Base-by-base conservation (phyloP, 2,329 filamentous ascomycete species). In the Pseudohalonectria lignicola region DNA sequence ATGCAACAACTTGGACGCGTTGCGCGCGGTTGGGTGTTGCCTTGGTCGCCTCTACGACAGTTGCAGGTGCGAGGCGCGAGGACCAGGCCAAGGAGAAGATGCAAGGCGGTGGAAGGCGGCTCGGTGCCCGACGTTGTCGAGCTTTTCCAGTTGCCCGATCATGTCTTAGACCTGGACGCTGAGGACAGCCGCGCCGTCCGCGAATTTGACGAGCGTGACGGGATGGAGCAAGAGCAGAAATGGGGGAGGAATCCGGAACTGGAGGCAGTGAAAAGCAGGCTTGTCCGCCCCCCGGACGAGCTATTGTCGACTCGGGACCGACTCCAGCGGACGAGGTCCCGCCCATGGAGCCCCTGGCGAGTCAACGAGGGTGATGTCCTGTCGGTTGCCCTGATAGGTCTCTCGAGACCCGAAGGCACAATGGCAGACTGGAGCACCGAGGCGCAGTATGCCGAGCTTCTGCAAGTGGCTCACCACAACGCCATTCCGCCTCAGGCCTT, bases 121-220 rank as follows among this genome's bases (percentile, higher is more conserved):
- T n/a, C n/a, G n/a, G n/a, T n/a, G n/a, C n/a, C n/a, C n/a, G n/a
- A n/a, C n/a, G n/a, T n/a, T n/a, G n/a, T n/a, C n/a, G 23, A 26
- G 23, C 31, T 19, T 19, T 34, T 34, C 17, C 8, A 19, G 31
- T 19, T 34, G 1, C 18, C 31, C 9, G 10, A 12, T 19, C 17
- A 6, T 13, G 49, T 74, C 3, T 57, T 76, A 29, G 68, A 76
- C 41, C 65, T 76, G 29, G 71, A 75, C 44, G 64, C 66, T 32
- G 60, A 66, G 42, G 58, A 63, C 16, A 63, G 49, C 44, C 53
- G 48, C 1, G 50, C 57, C 34, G 67, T 74, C 29, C 65, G 69
- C 20, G 48, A 52, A 3, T 64, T 54, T 39, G 53, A 61, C 33
- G 45, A 57, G 3, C 44, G 47, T 4, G 55, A 66, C 32, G 63